Evolutionary conservation across 2,329 filamentous ascomycete genomes (phyloP).

Genomic region (Alternaria gaisen): DNA sequence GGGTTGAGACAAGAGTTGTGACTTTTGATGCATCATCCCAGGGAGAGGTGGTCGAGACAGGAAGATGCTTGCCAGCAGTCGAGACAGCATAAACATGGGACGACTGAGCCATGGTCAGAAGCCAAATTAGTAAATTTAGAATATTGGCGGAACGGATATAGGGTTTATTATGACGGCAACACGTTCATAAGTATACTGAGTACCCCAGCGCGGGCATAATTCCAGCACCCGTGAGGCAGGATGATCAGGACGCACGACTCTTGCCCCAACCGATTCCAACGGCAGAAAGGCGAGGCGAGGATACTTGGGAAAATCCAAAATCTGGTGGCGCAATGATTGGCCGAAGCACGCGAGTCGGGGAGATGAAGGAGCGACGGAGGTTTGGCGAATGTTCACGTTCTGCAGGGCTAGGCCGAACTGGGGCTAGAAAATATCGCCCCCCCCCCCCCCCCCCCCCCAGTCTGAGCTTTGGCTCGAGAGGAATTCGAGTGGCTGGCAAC

Average conservation of each 20-base stretch:
- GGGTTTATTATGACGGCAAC: not conserved
- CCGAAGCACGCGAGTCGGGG: slow-evolving; percentile 40
- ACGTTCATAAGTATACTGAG: slow-evolving; percentile 7
- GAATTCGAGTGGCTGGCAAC: slow-evolving; percentile 19
- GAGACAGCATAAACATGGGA: not conserved
- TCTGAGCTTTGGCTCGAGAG: slow-evolving; percentile 13
- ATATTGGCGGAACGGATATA: not conserved
- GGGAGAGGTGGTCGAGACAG: not conserved
- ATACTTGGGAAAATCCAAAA: slow-evolving; percentile 23
- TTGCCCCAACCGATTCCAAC: slow-evolving; percentile 6
- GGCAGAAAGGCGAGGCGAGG: slow-evolving; percentile 15
- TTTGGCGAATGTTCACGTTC: slow-evolving; percentile 35
- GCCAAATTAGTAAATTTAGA: not conserved
- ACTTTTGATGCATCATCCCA: slow-evolving; percentile 15
- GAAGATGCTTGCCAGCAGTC: not conserved
- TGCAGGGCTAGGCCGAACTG: slow-evolving; percentile 22
- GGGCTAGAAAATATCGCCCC: slow-evolving; percentile 19
- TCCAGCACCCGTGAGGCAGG: slow-evolving; percentile 12
- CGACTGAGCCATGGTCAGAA: not conserved
- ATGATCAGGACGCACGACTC: slow-evolving; percentile 7
- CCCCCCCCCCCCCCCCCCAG: slow-evolving; percentile 17
- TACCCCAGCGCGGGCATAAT: slow-evolving; percentile 2
- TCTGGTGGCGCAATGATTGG: slow-evolving; percentile 34
- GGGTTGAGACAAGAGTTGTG: slow-evolving; percentile 3
- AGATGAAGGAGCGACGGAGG: slow-evolving; percentile 46